Base-by-base conservation (phyloP, 768 basidiomycete genomes). In the Kondoa subrosea region DNA sequence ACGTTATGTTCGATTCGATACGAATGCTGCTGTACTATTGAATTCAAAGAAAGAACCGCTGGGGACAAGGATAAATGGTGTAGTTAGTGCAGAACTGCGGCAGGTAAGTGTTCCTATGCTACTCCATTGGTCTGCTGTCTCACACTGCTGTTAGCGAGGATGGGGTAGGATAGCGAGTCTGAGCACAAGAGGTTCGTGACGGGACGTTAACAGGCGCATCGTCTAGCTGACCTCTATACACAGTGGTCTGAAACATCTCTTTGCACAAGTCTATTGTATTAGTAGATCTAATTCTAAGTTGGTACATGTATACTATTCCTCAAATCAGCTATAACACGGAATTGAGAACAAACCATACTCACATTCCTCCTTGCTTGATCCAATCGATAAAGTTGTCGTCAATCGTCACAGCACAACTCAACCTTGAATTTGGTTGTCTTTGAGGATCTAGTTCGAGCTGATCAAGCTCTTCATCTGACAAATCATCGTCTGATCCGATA, bases 1-100 rank as follows among this genome's bases (percentile, higher is more conserved):
- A 16, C 83, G 89, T 31, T 81, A 83, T 73, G 81, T 96, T 71
- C 81, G 88, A 58, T 97, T 96, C 78, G 93, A 96, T 78, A 93
- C 96, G 81, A 96, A 96, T 74, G 93, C 93, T 0, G 90, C 85
- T 8, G 91, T 96, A 3, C 78, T 97, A 34, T 77, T 97, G 67
- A 96, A 97, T 78, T 89, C 89, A 80, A 97, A 97, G 80, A 17
- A 61, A 67, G 90, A 93, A 78, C 89, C 96, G 87, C 76, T 97
- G 68, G 92, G 91, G 25, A 95, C 91, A 63, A 85, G 93, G 74
- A 90, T 97, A 66, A 87, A 88, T 73, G 91, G 92, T 0, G 85
- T 92, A 57, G 92, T 97, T 58, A 91, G 88, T 69, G 87, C 88
- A 0, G 92, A 95, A 73, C 76, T 97, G 76, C 81, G 90, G 70